A percentile compares a stretch with the other conserved stretches of the same genome.
Conservation (phyloP, 345 rosid genomes). For the Lepidium aucheri region DNA sequence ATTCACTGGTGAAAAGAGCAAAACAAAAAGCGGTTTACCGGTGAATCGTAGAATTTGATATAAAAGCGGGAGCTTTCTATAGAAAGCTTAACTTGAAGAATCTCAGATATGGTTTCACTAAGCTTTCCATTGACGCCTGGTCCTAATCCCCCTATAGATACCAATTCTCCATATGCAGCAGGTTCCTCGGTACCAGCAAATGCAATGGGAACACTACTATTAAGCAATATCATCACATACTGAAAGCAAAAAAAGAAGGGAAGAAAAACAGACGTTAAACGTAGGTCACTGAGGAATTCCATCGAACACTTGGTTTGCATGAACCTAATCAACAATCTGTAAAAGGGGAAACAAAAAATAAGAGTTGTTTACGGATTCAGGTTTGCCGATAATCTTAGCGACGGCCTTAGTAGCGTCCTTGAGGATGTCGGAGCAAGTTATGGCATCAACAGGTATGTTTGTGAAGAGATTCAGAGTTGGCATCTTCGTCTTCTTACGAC, state of each 20-base stretch:
- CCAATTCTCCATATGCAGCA: conserved; percentile 85
- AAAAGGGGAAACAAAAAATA: not conserved
- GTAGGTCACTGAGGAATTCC: conserved; percentile 2
- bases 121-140: conserved; percentile 63
- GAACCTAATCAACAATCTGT: not conserved
- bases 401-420: conserved; percentile 84
- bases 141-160: conserved; percentile 79
- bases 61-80: conserved; percentile 80
- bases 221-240: conserved; percentile 89
- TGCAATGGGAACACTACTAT: conserved; percentile 80
- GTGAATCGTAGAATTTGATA: conserved; percentile 74
- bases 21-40: conserved; percentile 30
- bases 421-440: conserved; percentile 79
- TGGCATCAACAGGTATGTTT: conserved; percentile 81
- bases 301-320: not conserved
- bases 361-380: conserved; percentile 58
- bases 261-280: not conserved
- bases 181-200: conserved; percentile 86
- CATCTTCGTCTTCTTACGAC: conserved; percentile 37
- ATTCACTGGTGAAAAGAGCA: not conserved
- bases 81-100: conserved; percentile 76
- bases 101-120: conserved; percentile 70
- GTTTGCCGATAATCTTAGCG: conserved; percentile 86
- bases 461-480: conserved; percentile 80
- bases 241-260: conserved; percentile 12